phyloP scores from a whole-genome alignment of 768 basidiomycete species.

The Daedaleopsis nitida region DNA sequence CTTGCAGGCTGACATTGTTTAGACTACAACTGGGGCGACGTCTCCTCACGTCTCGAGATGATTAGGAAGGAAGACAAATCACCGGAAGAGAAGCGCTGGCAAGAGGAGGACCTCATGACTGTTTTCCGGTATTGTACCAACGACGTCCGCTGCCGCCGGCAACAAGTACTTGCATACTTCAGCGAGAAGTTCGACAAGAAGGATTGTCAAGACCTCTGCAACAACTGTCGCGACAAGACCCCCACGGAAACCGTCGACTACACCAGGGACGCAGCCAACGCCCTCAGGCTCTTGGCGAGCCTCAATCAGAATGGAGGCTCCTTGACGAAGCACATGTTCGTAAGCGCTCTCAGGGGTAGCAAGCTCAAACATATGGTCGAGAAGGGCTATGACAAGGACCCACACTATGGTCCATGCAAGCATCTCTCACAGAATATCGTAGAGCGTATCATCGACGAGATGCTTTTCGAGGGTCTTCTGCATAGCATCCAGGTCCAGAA shows the following conservation, averaged over 20 bases:
- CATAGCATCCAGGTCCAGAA: not conserved
- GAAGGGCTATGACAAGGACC: constrained; percentile 49
- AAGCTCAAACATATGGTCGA: constrained; percentile 47
- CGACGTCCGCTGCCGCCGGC: constrained; percentile 82
- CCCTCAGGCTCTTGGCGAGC: constrained; percentile 1
- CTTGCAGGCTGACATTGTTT: not conserved
- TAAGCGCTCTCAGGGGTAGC: constrained; percentile 67
- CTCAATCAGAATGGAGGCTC: not conserved
- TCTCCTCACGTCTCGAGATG: constrained; percentile 54
- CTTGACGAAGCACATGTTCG: constrained; percentile 60
- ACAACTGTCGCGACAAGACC: constrained; percentile 69
- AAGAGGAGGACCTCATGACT: constrained; percentile 55
- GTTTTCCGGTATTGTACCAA: constrained; percentile 85
- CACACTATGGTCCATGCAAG: constrained; percentile 57
- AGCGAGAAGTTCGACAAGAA: constrained; percentile 73
- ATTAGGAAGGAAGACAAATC: constrained; percentile 55
- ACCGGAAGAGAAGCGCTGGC: constrained; percentile 61
- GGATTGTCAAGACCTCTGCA: constrained; percentile 72
- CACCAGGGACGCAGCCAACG: constrained; percentile 30
- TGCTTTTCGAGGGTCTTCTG: constrained; percentile 2
- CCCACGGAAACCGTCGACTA: constrained; percentile 6
- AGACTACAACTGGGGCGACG: constrained; percentile 74
- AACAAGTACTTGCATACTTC: constrained; percentile 88
- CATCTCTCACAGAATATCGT: constrained; percentile 51
- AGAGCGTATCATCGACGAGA: constrained; percentile 42